Percentiles rank a stretch among this genome's conserved stretches.
Conservation (phyloP, 108 stramenopile species). For the Epipyxis sp. region DNA sequence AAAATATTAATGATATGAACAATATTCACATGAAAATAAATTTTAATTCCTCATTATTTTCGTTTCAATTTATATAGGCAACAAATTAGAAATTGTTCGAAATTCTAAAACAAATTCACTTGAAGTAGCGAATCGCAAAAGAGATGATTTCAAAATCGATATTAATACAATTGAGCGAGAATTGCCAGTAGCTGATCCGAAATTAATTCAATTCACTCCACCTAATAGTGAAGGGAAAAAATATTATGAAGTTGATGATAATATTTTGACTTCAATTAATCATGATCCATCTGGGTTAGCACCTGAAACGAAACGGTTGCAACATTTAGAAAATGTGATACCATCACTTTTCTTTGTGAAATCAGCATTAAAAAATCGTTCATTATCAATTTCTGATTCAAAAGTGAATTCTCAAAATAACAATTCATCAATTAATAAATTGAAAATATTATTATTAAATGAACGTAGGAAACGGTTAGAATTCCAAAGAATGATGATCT, state of each 20-base stretch:
- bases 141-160: neutral
- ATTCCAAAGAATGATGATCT: constrained; percentile 40
- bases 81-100: neutral
- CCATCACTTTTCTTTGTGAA: neutral
- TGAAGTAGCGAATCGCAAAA: neutral
- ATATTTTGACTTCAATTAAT: neutral
- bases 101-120: neutral
- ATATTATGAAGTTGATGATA: constrained; percentile 12
- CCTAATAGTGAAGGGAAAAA: neutral
- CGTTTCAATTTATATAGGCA: no score
- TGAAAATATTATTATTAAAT: neutral
- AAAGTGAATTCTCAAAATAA: neutral
- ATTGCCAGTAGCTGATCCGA: neutral
- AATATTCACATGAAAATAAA: no score
- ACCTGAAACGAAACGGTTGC: neutral
- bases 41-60: no score
- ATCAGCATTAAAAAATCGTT: neutral
- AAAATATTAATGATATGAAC: no score
- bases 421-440: neutral
- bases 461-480: neutral
- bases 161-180: neutral
- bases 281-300: neutral
- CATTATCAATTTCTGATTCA: neutral
- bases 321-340: neutral
- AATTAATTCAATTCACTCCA: neutral